These are phyloP conservation scores for Zangia roseola DNA, from an alignment of 768 basidiomycete genomes.

Conservation along the genomic window DNA sequence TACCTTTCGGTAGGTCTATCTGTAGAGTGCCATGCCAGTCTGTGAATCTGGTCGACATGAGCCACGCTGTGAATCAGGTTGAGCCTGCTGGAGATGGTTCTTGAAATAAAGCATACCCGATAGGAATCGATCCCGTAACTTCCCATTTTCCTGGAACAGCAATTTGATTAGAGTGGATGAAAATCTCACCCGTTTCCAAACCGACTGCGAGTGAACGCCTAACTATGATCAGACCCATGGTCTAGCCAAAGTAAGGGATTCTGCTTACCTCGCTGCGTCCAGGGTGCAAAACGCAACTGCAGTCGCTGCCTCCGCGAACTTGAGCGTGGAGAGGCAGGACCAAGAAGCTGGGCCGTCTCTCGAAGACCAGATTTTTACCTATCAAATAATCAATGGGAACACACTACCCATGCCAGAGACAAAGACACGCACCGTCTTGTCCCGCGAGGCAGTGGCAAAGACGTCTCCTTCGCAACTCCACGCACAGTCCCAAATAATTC, in stretches of 20 bases:
- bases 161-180: constrained; percentile 49
- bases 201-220: constrained; percentile 76
- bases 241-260: background rate
- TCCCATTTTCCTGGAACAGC: constrained; percentile 44
- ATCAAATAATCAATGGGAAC: background rate
- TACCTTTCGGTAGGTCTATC: constrained; percentile 35
- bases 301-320: constrained; percentile 74
- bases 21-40: constrained; percentile 73
- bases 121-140: constrained; percentile 43
- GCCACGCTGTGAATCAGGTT: constrained; percentile 47
- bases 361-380: constrained; percentile 85
- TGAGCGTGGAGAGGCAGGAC: constrained; percentile 59
- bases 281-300: constrained; percentile 65
- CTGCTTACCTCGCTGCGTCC: constrained; percentile 41
- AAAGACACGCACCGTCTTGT: constrained; percentile 71
- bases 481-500: constrained; percentile 95
- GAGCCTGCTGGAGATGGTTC: background rate
- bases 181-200: constrained; percentile 76
- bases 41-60: constrained; percentile 78
- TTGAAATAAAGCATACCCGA: constrained; percentile 43
- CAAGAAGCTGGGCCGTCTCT: constrained; percentile 44
- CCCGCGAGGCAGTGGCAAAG: constrained; percentile 93
- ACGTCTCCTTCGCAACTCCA: constrained; percentile 76
- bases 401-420: background rate
- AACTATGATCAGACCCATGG: constrained; percentile 2